Conservation (phyloP, 2,329 filamentous ascomycete species). For the Calonectria montana region DNA sequence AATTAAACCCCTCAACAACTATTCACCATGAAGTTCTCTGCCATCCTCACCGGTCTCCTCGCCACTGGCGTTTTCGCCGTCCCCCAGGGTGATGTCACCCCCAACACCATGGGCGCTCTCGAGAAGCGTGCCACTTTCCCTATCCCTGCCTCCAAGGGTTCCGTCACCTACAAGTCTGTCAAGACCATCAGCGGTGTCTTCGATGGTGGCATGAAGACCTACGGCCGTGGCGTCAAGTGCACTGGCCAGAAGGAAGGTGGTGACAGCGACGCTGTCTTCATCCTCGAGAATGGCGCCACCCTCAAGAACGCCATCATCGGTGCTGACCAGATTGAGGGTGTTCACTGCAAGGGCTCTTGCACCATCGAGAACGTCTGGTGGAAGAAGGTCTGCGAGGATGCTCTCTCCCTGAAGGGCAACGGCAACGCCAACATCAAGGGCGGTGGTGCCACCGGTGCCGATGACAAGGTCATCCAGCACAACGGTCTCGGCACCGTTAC, state of each 20-base stretch:
- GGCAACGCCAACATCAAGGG: slow-evolving; percentile 54
- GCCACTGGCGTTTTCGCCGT: slow-evolving; percentile 34
- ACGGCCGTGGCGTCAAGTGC: slow-evolving; percentile 56
- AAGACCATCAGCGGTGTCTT: slow-evolving; percentile 39
- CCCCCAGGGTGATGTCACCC: slow-evolving; percentile 38
- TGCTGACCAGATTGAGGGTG: slow-evolving; percentile 55
- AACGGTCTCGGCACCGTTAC: slow-evolving; percentile 59
- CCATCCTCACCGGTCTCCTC: slow-evolving; percentile 35
- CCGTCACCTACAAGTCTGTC: slow-evolving; percentile 38
- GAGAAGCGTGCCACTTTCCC: slow-evolving; percentile 40
- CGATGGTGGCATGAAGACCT: slow-evolving; percentile 49
- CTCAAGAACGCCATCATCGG: slow-evolving; percentile 60
- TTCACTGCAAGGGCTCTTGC: slow-evolving; percentile 58
- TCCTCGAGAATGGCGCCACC: slow-evolving; percentile 54
- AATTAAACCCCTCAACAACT: slow-evolving; percentile 1
- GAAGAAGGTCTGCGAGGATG: slow-evolving; percentile 56
- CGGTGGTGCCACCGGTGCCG: slow-evolving; percentile 52
- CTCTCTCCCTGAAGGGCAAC: slow-evolving; percentile 46
- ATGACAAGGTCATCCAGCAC: slow-evolving; percentile 53
- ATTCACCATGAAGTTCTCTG: slow-evolving; percentile 41
- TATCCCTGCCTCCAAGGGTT: slow-evolving; percentile 39
- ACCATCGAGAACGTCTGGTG: slow-evolving; percentile 61
- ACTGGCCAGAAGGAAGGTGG: slow-evolving; percentile 55
- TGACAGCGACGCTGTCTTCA: slow-evolving; percentile 52
- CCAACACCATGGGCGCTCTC: slow-evolving; percentile 40